Base-by-base conservation (phyloP, 2,329 filamentous ascomycete genomes). In the Tolypocladium amazonense region DNA sequence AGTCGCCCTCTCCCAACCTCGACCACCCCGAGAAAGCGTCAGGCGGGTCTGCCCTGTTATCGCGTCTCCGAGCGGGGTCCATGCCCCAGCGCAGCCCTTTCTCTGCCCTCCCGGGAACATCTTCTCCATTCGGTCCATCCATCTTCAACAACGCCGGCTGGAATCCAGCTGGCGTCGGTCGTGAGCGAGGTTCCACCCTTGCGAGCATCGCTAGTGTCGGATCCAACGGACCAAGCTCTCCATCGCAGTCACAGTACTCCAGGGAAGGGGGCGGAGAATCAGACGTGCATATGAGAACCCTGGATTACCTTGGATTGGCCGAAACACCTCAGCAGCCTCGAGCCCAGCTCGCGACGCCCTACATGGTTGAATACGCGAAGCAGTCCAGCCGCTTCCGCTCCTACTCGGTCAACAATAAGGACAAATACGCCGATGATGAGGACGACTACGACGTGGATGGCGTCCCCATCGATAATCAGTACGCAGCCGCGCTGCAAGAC, bases 341-440 rank as follows among this genome's bases (percentile, higher is more conserved):
- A 63, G 88, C 89, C 56, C 88, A 87, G 63, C 78, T 95, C 63
- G 86, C 86, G 50, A 87, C 89, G 11, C 87, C 89, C 2, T 88
- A 91, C 64, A 80, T 93, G 39, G 87, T 93, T 62, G 86, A 87
- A 62, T 88, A 90, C 70, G 83, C 90, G 65, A 88, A 87, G 70
- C 89, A 89, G 67, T 82, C 88, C 53, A 97, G 89, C 72, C 86
- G 94, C 58, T 96, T 97, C 79, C 87, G 94, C 55, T 99, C 94
- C 1, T 97, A 97, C 73, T 99, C 94, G 0, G 94, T 99, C 65
- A 99, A 99, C 74, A 95, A 96, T 59, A 97, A 96, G 75, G 93
- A 97, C 72, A 95, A 94, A 73, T 97, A 97, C 68, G 92, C 89
- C 2, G 91, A 95, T 67, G 88, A 91, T 55, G 92, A 95, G 58